Evolutionary conservation across 2,329 filamentous ascomycete species (phyloP).

Genomic region (Pseudogymnoascus sp.): DNA sequence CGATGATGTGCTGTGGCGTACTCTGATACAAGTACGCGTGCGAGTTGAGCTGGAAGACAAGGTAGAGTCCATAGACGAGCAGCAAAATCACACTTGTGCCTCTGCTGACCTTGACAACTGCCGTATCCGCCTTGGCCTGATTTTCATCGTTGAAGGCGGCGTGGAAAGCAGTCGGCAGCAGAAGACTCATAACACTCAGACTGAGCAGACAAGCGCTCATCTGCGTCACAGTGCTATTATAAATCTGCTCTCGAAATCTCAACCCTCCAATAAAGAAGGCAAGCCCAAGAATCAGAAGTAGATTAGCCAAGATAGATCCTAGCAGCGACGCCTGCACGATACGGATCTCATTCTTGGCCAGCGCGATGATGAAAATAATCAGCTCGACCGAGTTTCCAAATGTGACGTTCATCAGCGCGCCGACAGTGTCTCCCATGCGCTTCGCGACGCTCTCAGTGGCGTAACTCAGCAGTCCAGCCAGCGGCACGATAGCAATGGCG

Average conservation of each 20-base stretch:
- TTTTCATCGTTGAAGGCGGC: conserved; percentile 63
- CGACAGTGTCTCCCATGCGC: conserved; percentile 63
- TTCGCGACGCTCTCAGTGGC: conserved; percentile 68
- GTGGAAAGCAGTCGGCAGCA: conserved; percentile 86
- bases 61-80: conserved; percentile 73
- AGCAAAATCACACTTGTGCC: conserved; percentile 80
- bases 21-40: conserved; percentile 89
- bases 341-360: conserved; percentile 75
- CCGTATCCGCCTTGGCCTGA: conserved; percentile 47
- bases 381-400: conserved; percentile 74
- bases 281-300: conserved; percentile 87
- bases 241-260: conserved; percentile 84
- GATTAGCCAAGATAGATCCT: conserved; percentile 81
- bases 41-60: conserved; percentile 85
- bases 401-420: conserved; percentile 66
- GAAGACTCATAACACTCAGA: conserved; percentile 79
- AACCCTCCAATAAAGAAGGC: conserved; percentile 79
- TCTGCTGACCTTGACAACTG: conserved; percentile 77
- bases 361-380: conserved; percentile 74
- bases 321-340: conserved; percentile 87
- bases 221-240: conserved; percentile 91
- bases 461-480: conserved; percentile 63
- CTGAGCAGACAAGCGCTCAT: conserved; percentile 93
- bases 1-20: conserved; percentile 85
- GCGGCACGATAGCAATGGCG: conserved; percentile 64